Evolutionary conservation across 2,329 filamentous ascomycete genomes (phyloP), one percentile per base, ranked within the genome.

Genomic region (Cercospora janseana): DNA sequence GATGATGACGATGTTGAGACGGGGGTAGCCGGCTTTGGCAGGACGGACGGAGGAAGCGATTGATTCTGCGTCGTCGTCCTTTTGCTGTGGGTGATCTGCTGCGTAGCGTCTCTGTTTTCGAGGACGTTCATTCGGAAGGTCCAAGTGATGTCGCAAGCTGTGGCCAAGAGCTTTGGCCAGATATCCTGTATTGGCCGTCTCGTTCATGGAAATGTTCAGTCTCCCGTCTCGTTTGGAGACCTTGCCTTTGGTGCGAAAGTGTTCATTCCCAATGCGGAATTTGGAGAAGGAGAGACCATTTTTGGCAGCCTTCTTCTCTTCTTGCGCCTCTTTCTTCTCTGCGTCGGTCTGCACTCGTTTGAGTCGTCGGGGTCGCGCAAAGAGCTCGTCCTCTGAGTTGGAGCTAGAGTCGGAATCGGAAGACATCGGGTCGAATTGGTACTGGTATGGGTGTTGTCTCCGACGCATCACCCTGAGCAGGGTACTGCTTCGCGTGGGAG

Each of bases 1-100:
- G 79, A 90, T 89, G 60, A 92, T 84, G 21, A 90, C 86, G 46
- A 93, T 86, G 65, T 90, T 91, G 38, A 93, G 72, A 7, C 66
- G 72, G 1, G 82, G 77, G n/a, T 69, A 50, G 4, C 48, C 45
- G 10, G 59, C 54, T 4, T 52, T 56, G 1, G 57, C 52, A 6
- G 59, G 60, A n/a, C n/a, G n/a, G 42, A 67, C 46, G 0, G 61
- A 56, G 20, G 59, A 57, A 24, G 63, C 56, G 28, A 67, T 55
- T 20, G 54, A 55, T 27, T 57, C 57, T 2, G 58, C 59, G 7
- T 63, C 57, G 7, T 59, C 55, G 4, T 55, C 50, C 6, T 46
- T 32, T 8, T 23, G 27, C 3, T 45, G 26, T 43, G 58, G 43
- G 45, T 59, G 52, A 46, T 60, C 24, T 41, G 47, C 50, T 15